These are phyloP conservation scores for Luffa aegyptiaca DNA, from an alignment of 306 rosid species.

Conservation along the genomic window DNA sequence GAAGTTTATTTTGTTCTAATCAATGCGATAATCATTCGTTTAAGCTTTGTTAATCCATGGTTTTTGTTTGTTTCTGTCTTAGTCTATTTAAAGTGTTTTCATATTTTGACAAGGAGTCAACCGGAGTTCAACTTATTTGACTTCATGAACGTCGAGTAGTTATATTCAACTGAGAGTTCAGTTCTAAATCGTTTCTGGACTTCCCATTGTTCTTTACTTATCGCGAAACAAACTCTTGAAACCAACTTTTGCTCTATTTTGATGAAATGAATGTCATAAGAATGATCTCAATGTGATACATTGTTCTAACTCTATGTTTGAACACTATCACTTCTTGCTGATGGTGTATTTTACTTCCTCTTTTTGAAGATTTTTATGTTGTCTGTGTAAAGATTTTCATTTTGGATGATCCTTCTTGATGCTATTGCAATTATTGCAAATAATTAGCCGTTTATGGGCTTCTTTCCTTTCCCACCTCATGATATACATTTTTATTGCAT, in stretches of 20 bases:
- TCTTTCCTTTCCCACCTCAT: background rate
- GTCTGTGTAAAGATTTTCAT: background rate
- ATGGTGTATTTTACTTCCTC: background rate
- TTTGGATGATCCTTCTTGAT: background rate
- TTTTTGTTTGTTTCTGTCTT: background rate
- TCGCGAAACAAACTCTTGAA: background rate
- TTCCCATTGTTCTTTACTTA: background rate
- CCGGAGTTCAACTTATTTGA: background rate
- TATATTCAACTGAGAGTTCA: background rate
- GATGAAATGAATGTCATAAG: background rate
- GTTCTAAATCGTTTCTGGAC: background rate
- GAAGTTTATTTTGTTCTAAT: background rate
- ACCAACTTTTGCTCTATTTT: background rate
- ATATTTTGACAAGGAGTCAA: background rate
- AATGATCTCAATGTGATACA: background rate
- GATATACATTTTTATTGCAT: background rate
- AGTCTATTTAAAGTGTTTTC: background rate
- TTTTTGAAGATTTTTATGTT: background rate
- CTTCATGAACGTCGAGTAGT: background rate
- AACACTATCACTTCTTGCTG: background rate
- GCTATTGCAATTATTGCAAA: background rate
- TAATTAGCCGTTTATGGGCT: background rate
- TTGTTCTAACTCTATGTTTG: background rate
- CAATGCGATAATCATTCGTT: background rate
- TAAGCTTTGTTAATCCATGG: background rate